phyloP scores from a whole-genome alignment of 352 stramenopile genomes.

The Thalassiosira livingstoniorum region DNA sequence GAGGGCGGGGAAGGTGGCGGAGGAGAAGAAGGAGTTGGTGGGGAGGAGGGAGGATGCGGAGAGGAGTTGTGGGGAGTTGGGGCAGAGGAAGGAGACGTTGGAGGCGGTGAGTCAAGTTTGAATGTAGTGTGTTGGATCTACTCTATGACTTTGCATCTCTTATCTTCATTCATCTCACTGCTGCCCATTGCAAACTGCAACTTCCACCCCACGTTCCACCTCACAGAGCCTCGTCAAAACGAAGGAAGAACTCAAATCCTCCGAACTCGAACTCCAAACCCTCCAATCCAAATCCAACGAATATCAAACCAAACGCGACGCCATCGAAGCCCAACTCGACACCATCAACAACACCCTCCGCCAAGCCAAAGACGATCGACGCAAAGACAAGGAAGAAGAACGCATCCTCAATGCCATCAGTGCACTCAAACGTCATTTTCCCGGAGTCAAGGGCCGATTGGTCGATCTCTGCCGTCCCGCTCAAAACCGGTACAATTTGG shows the following conservation, averaged over 20 bases:
- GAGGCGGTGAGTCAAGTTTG: conserved; percentile 70
- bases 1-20: conserved; percentile 56
- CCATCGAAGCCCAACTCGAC: conserved; percentile 85
- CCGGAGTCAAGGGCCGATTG: conserved; percentile 93
- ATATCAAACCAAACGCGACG: conserved; percentile 63
- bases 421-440: conserved; percentile 85
- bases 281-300: conserved; percentile 59
- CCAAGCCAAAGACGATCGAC: conserved; percentile 91
- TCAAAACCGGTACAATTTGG: conserved; percentile 96
- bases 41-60: conserved; percentile 62
- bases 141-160: neutral
- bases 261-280: conserved; percentile 69
- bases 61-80: conserved; percentile 65
- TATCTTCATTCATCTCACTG: conserved; percentile 5
- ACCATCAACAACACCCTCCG: conserved; percentile 89
- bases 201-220: conserved; percentile 3
- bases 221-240: conserved; percentile 77
- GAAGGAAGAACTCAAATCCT: conserved; percentile 57
- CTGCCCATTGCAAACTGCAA: conserved; percentile 1
- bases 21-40: conserved; percentile 80
- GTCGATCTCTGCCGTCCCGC: conserved; percentile 97
- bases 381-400: conserved; percentile 92
- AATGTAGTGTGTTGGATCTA: neutral
- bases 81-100: conserved; percentile 71
- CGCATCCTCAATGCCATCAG: conserved; percentile 84